Conservation (phyloP, 805 yeast species). For the Tetrapisispora iriomotensis region DNA sequence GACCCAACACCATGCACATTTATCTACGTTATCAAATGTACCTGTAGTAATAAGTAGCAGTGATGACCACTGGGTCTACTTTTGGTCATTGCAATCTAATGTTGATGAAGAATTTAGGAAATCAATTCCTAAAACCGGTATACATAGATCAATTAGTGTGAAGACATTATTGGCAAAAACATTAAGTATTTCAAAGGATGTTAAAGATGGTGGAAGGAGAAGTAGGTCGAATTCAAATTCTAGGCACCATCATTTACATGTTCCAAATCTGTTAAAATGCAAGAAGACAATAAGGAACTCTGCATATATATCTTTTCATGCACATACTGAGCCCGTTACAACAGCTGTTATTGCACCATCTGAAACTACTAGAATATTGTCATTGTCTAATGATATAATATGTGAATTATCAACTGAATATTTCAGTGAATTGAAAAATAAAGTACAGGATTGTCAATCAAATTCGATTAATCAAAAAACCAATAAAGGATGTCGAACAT, state of each 20-base stretch:
- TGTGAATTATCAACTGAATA: conserved; percentile 44
- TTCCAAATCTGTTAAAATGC: not conserved
- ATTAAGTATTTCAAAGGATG: not conserved
- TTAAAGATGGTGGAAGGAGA: not conserved
- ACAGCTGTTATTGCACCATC: conserved; percentile 72
- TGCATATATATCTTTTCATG: conserved; percentile 63
- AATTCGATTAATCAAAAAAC: not conserved
- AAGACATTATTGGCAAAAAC: not conserved
- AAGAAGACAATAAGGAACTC: conserved; percentile 35
- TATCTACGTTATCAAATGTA: conserved; percentile 7
- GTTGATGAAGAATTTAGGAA: conserved; percentile 2
- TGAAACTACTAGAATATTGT: conserved; percentile 51
- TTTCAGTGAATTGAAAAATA: conserved; percentile 6
- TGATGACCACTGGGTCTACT: conserved; percentile 79
- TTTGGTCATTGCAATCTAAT: conserved; percentile 50
- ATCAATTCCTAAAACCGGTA: conserved; percentile 2
- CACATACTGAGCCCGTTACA: conserved; percentile 65
- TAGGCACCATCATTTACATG: not conserved
- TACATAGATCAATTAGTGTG: conserved; percentile 1
- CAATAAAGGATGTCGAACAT: not conserved
- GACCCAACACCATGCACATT: conserved; percentile 58
- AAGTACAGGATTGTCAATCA: not conserved
- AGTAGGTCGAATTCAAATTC: not conserved
- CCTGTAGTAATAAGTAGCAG: conserved; percentile 63
- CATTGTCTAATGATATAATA: conserved; percentile 69